Base-by-base conservation (phyloP, 2,329 filamentous ascomycete genomes). In the Paecilomyces sp. region DNA sequence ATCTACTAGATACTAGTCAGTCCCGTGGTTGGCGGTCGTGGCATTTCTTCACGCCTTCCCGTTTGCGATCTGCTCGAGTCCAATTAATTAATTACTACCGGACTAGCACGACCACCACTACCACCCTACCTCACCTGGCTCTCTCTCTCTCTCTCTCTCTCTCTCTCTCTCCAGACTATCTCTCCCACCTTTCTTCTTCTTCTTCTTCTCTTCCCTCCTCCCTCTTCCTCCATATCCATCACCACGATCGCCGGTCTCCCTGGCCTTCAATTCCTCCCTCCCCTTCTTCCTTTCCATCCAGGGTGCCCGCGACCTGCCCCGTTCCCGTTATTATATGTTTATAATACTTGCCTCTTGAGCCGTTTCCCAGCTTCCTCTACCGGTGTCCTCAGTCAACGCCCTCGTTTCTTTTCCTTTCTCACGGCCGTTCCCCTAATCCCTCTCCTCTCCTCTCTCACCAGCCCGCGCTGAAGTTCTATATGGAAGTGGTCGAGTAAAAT, bases 401-500 rank as follows among this genome's bases (percentile, higher is more conserved):
- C 41, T 56, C 34, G 47, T 54, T 53, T 41, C 6, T 28, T 28
- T 28, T 22, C 41, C 57, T 25, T 22, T 50, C 57, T 25, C 28
- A 53, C 56, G 58, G 9, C 18, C 53, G 22, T 57, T 47, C 51
- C 56, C 57, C 58, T 18, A 25, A 57, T 53, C 28, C 47, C 56
- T 55, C 54, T 36, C 51, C 53, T 56, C 41, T 56, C 28, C 33
- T 56, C 57, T 53, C 41, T 41, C 41, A 22, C 31, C 31, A 12
- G 3, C 34, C 41, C 34, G 33, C 64, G 51, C 51, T 13, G 24
- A 25, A 53, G 9, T 30, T 53, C 24, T 53, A 53, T 28, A 53
- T 25, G 51, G 51, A 53, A 53, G n/a, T 71, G 69, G 70, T 70
- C 58, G 60, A 62, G 31, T 62, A 33, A 57, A 60, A 55, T 54